A percentile compares a stretch with the other conserved stretches of the same genome.
These are phyloP conservation scores for Coccomyxa sp. DNA, from an alignment of 139 green algal species.

Conservation along the genomic window DNA sequence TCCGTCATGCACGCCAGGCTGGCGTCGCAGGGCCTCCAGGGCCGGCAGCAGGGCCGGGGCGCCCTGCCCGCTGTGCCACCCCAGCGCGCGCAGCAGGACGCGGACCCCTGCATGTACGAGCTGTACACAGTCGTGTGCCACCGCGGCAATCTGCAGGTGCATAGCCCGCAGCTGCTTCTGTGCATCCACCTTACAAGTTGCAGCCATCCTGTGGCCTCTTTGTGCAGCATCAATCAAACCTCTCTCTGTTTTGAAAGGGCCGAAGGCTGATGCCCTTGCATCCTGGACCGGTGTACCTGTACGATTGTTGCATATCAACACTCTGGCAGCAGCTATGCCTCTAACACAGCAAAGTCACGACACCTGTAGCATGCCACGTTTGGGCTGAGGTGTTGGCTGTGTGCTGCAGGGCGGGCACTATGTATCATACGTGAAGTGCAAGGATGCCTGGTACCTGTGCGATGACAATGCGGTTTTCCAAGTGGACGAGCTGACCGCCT, in stretches of 20 bases:
- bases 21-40: no score
- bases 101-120: conserved; percentile 46
- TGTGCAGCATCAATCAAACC: not conserved
- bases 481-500: conserved; percentile 61
- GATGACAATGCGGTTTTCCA: conserved; percentile 76
- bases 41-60: no score
- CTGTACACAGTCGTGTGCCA: conserved; percentile 86
- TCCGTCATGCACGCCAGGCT: conserved; percentile 47
- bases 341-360: no score
- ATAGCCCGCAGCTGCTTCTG: no score
- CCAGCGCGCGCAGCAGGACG: conserved; percentile 1
- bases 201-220: not conserved
- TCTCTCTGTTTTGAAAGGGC: not conserved
- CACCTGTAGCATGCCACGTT: no score
- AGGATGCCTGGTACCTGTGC: conserved; percentile 73
- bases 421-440: conserved; percentile 58
- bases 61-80: not conserved
- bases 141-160: conserved; percentile 48
- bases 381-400: not conserved
- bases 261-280: not conserved
- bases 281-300: not conserved
- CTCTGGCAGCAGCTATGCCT: no score
- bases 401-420: conserved; percentile 76
- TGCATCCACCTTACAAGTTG: no score
- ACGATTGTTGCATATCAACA: not conserved